Evolutionary conservation across 2,329 filamentous ascomycete species (phyloP).

Genomic region (Ophiocordyceps australis): DNA sequence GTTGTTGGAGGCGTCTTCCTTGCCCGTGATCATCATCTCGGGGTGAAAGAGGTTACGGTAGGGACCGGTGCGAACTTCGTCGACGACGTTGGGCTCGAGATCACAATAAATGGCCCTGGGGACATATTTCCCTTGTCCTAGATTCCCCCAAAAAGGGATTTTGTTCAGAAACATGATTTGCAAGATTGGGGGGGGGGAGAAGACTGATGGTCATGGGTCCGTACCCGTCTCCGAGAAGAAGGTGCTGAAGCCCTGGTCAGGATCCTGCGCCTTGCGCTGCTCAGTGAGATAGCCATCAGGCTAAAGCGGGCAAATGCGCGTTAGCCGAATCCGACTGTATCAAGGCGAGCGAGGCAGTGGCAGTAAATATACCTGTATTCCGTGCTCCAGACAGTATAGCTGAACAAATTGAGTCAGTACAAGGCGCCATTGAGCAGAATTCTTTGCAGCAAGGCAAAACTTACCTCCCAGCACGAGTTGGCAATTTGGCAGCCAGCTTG

Average conservation of each 20-base stretch:
- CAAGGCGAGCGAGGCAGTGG: conserved; percentile 2
- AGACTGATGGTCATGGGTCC: conserved; percentile 2
- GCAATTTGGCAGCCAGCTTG: conserved; percentile 99
- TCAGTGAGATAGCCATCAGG: conserved; percentile 97
- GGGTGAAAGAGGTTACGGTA: conserved; percentile 98
- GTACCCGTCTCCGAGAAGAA: conserved; percentile 99
- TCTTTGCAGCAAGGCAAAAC: conserved; percentile 15
- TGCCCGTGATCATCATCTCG: conserved; percentile 98
- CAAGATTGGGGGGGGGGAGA: not conserved
- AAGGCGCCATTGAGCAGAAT: not conserved
- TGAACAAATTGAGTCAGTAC: conserved; percentile 17
- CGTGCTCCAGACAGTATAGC: conserved; percentile 99
- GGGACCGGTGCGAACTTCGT: conserved; percentile 93
- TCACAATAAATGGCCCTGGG: conserved; percentile 98
- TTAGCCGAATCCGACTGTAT: conserved; percentile 2
- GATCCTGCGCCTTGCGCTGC: conserved; percentile 84
- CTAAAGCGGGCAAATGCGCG: conserved; percentile 27
- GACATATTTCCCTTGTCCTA: conserved; percentile 97
- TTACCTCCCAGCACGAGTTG: conserved; percentile 99
- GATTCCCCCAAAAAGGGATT: too few relatives aligned
- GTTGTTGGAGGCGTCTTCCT: conserved; percentile 99
- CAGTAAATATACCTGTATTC: conserved; percentile 65
- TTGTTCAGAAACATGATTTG: conserved; percentile 1
- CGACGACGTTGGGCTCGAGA: conserved; percentile 98
- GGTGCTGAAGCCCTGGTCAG: conserved; percentile 97